Percentiles rank a stretch among this genome's conserved stretches.
Evolutionary conservation across 345 rosid species (phyloP).

Genomic region (Moricandia moricandioides): DNA sequence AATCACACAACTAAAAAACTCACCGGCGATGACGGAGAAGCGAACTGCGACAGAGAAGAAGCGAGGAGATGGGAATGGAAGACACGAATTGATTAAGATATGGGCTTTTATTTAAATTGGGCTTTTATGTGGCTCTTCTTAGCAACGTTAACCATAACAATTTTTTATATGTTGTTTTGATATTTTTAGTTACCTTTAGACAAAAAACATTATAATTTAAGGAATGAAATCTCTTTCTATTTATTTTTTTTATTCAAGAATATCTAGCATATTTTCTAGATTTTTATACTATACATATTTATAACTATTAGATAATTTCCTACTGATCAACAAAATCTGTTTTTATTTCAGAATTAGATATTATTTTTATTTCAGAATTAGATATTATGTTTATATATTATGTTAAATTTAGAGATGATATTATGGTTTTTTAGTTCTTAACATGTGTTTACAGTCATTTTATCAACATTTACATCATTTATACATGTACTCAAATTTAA

Average conservation of each 20-base stretch:
- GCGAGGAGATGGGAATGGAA: background rate
- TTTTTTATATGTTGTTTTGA: background rate
- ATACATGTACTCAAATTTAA: too few species aligned
- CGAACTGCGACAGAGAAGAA: background rate
- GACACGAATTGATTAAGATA: background rate
- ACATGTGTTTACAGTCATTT: background rate
- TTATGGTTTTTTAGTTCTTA: too few species aligned
- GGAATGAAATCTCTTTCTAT: background rate
- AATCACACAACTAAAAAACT: background rate
- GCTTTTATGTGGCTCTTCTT: background rate
- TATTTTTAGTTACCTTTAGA: too few species aligned
- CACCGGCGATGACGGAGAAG: background rate
- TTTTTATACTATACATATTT: background rate
- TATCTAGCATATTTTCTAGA: background rate
- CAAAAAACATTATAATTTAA: too few species aligned
- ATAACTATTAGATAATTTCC: background rate
- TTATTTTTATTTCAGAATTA: too few species aligned
- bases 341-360: too few species aligned
- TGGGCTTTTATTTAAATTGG: background rate
- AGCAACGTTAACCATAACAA: background rate
- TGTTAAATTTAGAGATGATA: too few species aligned
- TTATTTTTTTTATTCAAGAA: background rate
- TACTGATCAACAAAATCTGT: too few species aligned
- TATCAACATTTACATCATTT: background rate
- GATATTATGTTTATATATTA: too few species aligned